Evolutionary conservation across 208 protist genomes (phyloP).

Genomic region (Angomonas ambiguus): DNA sequence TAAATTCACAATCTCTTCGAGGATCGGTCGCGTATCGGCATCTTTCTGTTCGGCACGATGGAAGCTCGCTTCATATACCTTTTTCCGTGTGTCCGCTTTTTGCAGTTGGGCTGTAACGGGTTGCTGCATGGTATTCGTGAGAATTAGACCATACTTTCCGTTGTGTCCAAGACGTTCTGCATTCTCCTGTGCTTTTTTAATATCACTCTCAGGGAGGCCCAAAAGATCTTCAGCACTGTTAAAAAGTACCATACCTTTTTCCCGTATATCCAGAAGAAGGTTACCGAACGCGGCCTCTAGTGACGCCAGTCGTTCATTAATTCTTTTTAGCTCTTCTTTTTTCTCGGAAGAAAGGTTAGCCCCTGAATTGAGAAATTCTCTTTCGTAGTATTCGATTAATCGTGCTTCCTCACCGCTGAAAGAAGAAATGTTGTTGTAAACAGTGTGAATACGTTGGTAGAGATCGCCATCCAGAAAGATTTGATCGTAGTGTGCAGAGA

Average conservation of each 20-base stretch:
- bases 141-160: conserved; percentile 39
- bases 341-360: conserved; percentile 20
- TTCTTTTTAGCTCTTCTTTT: conserved; percentile 33
- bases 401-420: conserved; percentile 31
- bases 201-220: conserved; percentile 32
- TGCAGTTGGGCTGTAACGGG: conserved; percentile 29
- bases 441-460: conserved; percentile 34
- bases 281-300: conserved; percentile 31
- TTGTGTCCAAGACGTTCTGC: conserved; percentile 25
- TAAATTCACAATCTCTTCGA: conserved; percentile 27
- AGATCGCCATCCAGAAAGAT: conserved; percentile 43
- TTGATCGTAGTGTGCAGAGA: conserved; percentile 32
- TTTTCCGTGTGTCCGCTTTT: conserved; percentile 33
- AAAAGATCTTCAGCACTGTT: conserved; percentile 33
- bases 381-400: conserved; percentile 27
- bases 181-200: conserved; percentile 23
- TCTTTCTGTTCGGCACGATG: conserved; percentile 21
- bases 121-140: conserved; percentile 57
- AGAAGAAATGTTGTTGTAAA: conserved; percentile 17
- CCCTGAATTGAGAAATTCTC: conserved; percentile 35
- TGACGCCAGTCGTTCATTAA: conserved; percentile 38
- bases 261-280: conserved; percentile 29
- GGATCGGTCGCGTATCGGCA: conserved; percentile 26
- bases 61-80: conserved; percentile 34
- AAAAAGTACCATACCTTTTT: conserved; percentile 27